Conservation (phyloP, 768 basidiomycete genomes). For the Hysterangium stoloniferum region DNA sequence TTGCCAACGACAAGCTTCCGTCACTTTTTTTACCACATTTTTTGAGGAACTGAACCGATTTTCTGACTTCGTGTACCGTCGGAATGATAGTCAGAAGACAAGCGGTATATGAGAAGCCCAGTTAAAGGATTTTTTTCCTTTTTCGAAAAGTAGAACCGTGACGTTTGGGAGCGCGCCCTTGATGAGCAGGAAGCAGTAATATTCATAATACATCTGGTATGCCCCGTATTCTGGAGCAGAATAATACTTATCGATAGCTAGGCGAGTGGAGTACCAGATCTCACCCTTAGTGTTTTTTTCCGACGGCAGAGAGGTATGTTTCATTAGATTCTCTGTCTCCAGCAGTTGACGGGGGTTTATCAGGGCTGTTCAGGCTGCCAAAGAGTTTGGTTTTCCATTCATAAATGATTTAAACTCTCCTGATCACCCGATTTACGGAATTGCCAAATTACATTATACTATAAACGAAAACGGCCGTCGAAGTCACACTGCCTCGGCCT, state of each 20-base stretch:
- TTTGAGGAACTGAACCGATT: constrained; percentile 13
- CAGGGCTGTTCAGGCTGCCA: neutral
- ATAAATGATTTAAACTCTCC: constrained; percentile 1
- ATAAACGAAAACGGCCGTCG: neutral
- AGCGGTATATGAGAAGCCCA: constrained; percentile 24
- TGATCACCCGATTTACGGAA: neutral
- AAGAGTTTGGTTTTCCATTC: neutral
- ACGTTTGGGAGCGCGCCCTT: constrained; percentile 20
- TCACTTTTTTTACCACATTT: constrained; percentile 15
- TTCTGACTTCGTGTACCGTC: constrained; percentile 15
- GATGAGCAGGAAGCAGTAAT: neutral
- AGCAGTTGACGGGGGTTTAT: neutral
- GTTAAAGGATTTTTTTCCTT: constrained; percentile 32
- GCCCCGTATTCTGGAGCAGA: neutral
- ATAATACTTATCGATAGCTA: neutral
- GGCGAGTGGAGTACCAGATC: neutral
- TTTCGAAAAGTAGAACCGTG: constrained; percentile 49
- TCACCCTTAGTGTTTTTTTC: neutral
- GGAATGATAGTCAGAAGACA: constrained; percentile 23
- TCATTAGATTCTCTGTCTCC: neutral
- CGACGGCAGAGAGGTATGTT: neutral
- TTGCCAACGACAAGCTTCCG: constrained; percentile 16
- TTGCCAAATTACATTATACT: neutral
- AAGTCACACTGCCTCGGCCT: neutral
- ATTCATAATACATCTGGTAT: neutral